Conservation (phyloP, 148 eudicot species). For the Salicornia ramosissima region DNA sequence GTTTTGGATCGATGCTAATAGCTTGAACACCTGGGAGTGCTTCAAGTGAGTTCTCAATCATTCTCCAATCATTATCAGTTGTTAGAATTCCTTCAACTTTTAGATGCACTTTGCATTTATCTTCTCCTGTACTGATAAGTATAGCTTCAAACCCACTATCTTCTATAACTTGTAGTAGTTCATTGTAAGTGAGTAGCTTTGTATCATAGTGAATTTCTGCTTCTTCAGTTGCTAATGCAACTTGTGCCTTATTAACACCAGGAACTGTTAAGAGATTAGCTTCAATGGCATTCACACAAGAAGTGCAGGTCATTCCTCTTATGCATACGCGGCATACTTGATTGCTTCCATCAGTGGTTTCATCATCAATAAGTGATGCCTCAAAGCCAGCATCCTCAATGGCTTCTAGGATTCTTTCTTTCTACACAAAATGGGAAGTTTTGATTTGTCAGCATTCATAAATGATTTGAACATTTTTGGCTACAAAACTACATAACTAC, state of each 20-base stretch:
- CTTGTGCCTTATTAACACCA: constrained; percentile 76
- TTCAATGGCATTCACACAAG: constrained; percentile 73
- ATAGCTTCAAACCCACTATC: constrained; percentile 70
- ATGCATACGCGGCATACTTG: constrained; percentile 63
- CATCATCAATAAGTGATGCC: constrained; percentile 56
- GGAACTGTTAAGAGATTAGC: constrained; percentile 40
- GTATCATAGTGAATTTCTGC: constrained; percentile 78
- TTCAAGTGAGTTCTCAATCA: constrained; percentile 53
- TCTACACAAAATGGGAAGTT: constrained; percentile 23
- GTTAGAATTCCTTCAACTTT: constrained; percentile 59
- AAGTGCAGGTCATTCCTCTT: constrained; percentile 81
- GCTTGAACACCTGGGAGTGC: constrained; percentile 70
- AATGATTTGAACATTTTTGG: background rate
- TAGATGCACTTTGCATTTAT: constrained; percentile 49
- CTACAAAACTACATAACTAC: too few species aligned
- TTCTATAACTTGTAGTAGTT: constrained; percentile 51
- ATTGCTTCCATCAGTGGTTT: constrained; percentile 33
- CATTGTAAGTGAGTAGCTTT: constrained; percentile 38
- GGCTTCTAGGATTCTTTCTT: constrained; percentile 41
- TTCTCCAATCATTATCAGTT: constrained; percentile 40
- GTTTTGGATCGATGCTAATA: constrained; percentile 43
- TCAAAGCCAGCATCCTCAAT: constrained; percentile 57
- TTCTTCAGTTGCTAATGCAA: constrained; percentile 82
- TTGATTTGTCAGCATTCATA: background rate
- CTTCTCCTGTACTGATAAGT: constrained; percentile 76